Evolutionary conservation across 169 alveolate genomes (phyloP).

Genomic region (Plasmodium gonderi): DNA sequence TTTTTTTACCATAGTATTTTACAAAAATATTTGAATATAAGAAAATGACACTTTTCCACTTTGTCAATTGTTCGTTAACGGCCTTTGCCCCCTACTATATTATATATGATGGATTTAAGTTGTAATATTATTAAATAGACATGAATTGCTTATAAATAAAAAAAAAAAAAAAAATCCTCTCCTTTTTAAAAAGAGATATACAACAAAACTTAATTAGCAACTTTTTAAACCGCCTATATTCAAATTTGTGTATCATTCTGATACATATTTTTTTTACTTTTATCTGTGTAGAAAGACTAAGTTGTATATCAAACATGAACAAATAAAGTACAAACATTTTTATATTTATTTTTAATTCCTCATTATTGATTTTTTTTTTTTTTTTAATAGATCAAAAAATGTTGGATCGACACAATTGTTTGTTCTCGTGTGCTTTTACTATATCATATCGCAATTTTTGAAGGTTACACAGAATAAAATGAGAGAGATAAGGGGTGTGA

Average conservation of each 20-base stretch:
- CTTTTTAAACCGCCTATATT: background rate
- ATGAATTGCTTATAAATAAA: background rate
- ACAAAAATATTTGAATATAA: background rate
- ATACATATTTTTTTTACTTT: background rate
- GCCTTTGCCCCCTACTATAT: conserved; percentile 58
- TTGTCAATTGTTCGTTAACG: conserved; percentile 57
- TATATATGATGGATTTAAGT: conserved; percentile 54
- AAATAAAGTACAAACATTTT: background rate
- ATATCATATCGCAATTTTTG: conserved; percentile 34
- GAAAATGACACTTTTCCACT: conserved; percentile 57
- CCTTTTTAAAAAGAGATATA: background rate
- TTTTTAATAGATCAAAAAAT: conserved; percentile 57
- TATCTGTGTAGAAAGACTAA: background rate
- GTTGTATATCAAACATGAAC: too few species aligned
- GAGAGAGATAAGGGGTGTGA: background rate
- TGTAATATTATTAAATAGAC: conserved; percentile 19
- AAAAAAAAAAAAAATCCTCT: background rate
- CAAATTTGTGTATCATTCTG: background rate
- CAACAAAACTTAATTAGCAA: background rate
- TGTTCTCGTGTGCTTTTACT: conserved; percentile 25
- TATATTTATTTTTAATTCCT: background rate
- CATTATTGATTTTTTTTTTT: background rate
- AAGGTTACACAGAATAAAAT: conserved; percentile 16
- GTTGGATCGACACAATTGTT: conserved; percentile 53
- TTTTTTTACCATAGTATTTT: background rate